Conservation (phyloP, 306 rosid species). For the Cicer arietinum region DNA sequence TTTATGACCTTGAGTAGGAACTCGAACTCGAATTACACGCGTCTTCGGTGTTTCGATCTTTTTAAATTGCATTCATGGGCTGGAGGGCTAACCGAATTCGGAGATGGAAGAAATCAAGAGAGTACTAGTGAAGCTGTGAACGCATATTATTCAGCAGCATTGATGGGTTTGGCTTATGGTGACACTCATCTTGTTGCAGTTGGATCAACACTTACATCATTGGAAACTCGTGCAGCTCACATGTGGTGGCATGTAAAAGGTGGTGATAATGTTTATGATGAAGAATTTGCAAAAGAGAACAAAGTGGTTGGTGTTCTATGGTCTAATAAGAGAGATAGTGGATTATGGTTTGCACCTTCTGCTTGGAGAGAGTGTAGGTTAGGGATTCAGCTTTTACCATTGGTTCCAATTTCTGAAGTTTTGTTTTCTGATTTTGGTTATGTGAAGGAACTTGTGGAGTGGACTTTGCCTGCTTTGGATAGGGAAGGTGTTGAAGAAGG, state of each 20-base stretch:
- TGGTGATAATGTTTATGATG: conserved; percentile 55
- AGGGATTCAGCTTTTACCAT: conserved; percentile 81
- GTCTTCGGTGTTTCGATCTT: conserved; percentile 76
- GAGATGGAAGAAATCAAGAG: conserved; percentile 81
- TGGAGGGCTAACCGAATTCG: conserved; percentile 67
- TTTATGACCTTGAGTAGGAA: conserved; percentile 61
- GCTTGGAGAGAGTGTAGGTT: conserved; percentile 79
- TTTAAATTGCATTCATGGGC: conserved; percentile 90
- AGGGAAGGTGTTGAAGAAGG: conserved; percentile 84
- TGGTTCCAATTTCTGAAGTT: conserved; percentile 69
- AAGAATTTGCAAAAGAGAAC: conserved; percentile 60
- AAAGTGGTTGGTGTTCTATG: conserved; percentile 84
- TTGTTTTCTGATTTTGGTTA: conserved; percentile 64
- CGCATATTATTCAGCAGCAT: conserved; percentile 83
- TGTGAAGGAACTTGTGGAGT: conserved; percentile 74
- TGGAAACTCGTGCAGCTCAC: conserved; percentile 81
- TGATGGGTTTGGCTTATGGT: conserved; percentile 83
- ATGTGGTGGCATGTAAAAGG: conserved; percentile 86
- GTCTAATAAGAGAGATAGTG: conserved; percentile 83
- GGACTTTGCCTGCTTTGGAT: conserved; percentile 73
- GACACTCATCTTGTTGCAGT: conserved; percentile 72
- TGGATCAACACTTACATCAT: conserved; percentile 67
- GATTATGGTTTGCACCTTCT: conserved; percentile 84
- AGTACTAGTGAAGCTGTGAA: conserved; percentile 88
- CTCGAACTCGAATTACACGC: conserved; percentile 52